Evolutionary conservation across 306 rosid species (phyloP), one percentile per base, ranked within the genome.

Genomic region (Sicyos edulis): DNA sequence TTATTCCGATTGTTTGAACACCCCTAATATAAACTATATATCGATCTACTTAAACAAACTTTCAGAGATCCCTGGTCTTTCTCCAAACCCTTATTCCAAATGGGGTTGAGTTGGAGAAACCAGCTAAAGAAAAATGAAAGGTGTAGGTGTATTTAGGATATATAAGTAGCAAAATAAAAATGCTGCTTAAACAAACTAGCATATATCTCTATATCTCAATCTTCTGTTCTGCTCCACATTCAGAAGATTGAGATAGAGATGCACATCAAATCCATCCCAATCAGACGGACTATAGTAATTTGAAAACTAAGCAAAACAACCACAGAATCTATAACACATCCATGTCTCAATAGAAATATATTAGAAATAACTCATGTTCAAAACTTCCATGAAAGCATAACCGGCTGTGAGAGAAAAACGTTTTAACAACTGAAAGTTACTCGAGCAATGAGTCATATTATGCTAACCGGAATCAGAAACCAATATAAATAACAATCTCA

Each of bases 371-470:
- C 42, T 22, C 57, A 22, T 24, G 42, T 49, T 49, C 72, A 68
- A 65, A 68, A 68, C 56, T 45, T 68, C 21, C 57, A 68, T 22
- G 17, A 49, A 13, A 68, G 17, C 44, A 68, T 68, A 68, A 14
- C 44, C 57, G 7, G 72, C 57, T 68, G 54, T 47, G 72, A 57
- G 8, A 47, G 14, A 7, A 68, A 68, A 68, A 68, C 3, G 42
- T 68, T 68, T 45, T 7, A 42, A 45, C 21, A 21, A 49, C 15
- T 13, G 45, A 50, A 49, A 49, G 54, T 68, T 12, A 17, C 53
- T 67, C 17, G 34, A 68, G 54, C 73, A 68, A 68, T 49, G 47
- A 24, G 59, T 68, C 72, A 49, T 69, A 69, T 69, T 69, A 69
- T 51, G 73, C 44, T 69, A 7, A 17, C 47, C 24, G 47, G 59